Conservation (phyloP, 495 filamentous ascomycete genomes). For the Aspergillus indologenus region DNA sequence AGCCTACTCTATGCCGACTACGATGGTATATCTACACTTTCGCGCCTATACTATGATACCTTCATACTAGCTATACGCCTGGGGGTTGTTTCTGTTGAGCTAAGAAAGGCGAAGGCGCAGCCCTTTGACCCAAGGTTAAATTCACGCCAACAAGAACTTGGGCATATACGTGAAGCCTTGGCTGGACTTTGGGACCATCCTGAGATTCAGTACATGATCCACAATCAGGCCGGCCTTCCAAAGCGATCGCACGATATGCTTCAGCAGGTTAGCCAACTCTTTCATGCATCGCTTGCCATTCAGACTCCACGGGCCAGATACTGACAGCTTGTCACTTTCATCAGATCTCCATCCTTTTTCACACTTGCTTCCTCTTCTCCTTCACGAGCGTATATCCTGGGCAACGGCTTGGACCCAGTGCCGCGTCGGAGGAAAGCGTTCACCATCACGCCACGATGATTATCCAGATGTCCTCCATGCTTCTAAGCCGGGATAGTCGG, state of each 20-base stretch:
- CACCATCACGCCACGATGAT: conserved; percentile 44
- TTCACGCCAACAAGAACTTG: conserved; percentile 23
- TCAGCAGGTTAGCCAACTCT: conserved; percentile 41
- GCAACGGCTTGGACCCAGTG: conserved; percentile 39
- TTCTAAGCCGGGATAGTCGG: conserved; percentile 26
- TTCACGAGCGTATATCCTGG: conserved; percentile 49
- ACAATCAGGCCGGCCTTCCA: conserved; percentile 40
- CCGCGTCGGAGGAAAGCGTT: conserved; percentile 37
- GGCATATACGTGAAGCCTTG: conserved; percentile 38
- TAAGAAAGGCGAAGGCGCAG: conserved; percentile 28
- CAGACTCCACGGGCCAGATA: neutral
- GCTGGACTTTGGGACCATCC: conserved; percentile 40
- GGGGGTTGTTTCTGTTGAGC: conserved; percentile 38
- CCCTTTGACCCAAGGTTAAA: conserved; percentile 17
- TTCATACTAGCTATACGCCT: conserved; percentile 40
- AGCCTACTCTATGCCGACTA: conserved; percentile 37
- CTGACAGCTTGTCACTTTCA: conserved; percentile 1
- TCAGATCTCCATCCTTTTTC: conserved; percentile 46
- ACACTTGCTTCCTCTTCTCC: conserved; percentile 49
- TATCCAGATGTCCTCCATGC: conserved; percentile 38
- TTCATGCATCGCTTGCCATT: neutral
- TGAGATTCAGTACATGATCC: conserved; percentile 31
- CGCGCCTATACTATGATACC: conserved; percentile 45
- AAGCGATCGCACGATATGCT: conserved; percentile 39
- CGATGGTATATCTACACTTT: conserved; percentile 37